Percentiles rank a stretch among this genome's conserved stretches.
phyloP scores from a whole-genome alignment of 345 rosid genomes.

The Lepidium didymum region DNA sequence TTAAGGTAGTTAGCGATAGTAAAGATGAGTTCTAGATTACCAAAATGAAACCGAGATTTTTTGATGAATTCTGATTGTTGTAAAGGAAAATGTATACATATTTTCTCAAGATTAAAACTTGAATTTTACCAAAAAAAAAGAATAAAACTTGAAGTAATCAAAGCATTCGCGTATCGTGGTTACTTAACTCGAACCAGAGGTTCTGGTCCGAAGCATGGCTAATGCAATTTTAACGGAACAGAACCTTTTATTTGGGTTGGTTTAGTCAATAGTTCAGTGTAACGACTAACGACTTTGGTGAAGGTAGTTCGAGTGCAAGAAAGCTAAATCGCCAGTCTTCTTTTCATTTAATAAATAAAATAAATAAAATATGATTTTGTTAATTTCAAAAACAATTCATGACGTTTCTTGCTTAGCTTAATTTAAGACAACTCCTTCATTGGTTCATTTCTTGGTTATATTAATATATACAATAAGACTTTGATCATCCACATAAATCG shows the following conservation, averaged over 20 bases:
- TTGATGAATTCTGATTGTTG: neutral
- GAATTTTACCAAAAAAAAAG: neutral
- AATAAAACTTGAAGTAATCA: neutral
- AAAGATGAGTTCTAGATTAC: slow-evolving; percentile 14
- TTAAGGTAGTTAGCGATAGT: slow-evolving; percentile 30
- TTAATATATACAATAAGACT: neutral
- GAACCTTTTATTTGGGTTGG: neutral
- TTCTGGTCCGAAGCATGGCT: neutral
- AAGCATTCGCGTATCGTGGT: neutral
- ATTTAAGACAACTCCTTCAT: neutral
- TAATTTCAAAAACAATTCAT: neutral
- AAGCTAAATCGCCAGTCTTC: neutral
- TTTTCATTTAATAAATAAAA: neutral
- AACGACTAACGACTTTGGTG: neutral
- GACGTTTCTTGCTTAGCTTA: neutral
- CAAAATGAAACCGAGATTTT: neutral
- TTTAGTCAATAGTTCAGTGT: neutral
- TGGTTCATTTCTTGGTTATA: neutral
- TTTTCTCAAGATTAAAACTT: neutral
- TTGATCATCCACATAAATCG: slow-evolving; percentile 10
- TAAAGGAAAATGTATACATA: neutral
- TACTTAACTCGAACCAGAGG: neutral
- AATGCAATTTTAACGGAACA: neutral
- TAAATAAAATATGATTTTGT: neutral
- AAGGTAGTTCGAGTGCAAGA: neutral